phyloP scores from a whole-genome alignment of 352 stramenopile species.

The Pythium insidiosum region DNA sequence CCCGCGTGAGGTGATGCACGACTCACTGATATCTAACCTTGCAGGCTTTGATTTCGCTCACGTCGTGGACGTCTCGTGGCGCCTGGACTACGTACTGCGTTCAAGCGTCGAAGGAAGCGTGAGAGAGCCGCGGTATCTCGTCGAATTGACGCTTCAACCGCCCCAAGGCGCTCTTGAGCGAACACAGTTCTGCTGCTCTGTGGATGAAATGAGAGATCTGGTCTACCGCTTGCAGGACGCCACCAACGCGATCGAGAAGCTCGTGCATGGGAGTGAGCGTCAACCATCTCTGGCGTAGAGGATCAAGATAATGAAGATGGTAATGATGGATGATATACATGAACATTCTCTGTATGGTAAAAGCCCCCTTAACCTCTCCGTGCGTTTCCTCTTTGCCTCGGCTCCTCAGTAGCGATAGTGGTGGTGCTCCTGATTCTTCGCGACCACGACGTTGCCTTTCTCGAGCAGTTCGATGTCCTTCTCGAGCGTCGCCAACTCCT shows the following conservation, averaged over 20 bases:
- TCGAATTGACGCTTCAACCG: constrained; percentile 53
- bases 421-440: constrained; percentile 38
- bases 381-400: no score
- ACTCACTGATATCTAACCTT: not conserved
- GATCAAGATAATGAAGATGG: no score
- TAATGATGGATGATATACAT: no score
- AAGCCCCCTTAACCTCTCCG: no score
- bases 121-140: constrained; percentile 50
- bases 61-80: constrained; percentile 63
- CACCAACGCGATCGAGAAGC: constrained; percentile 47
- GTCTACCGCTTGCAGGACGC: constrained; percentile 69
- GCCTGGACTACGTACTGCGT: constrained; percentile 59
- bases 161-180: constrained; percentile 25
- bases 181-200: constrained; percentile 52
- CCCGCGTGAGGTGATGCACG: no score
- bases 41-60: constrained; percentile 68
- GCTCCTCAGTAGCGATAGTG: constrained; percentile 29
- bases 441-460: constrained; percentile 61
- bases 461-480: constrained; percentile 87
- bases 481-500: constrained; percentile 87
- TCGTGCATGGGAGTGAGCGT: constrained; percentile 13
- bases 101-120: constrained; percentile 47
- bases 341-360: no score
- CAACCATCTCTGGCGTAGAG: not conserved
- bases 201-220: constrained; percentile 56